phyloP scores from a whole-genome alignment of 139 green algal genomes.

The Tetradesmus obliquus region DNA sequence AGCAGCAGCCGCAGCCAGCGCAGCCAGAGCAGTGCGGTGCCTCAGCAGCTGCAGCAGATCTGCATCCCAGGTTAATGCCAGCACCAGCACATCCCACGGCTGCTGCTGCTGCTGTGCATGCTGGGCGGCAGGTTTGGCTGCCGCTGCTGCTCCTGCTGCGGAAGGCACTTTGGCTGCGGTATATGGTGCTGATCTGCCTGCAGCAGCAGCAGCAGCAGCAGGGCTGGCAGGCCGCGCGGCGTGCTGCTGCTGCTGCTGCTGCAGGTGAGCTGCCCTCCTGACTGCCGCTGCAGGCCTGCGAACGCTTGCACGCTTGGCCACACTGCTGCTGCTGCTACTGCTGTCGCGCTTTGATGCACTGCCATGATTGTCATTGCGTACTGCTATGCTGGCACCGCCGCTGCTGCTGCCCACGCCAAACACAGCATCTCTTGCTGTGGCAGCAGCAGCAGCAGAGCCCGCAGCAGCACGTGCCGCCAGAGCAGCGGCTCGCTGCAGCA shows the following conservation, averaged over 20 bases:
- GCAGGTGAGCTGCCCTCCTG: background rate
- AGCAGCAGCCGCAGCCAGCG: constrained; percentile 27
- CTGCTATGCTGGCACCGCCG: background rate
- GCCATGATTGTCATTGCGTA: background rate
- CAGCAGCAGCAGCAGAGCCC: background rate
- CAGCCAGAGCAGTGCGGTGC: background rate
- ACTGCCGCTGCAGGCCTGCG: background rate
- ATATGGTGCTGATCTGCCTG: background rate
- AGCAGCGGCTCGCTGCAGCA: background rate
- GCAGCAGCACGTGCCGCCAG: constrained; percentile 7
- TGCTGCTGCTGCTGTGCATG: constrained; percentile 10
- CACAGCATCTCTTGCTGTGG: background rate
- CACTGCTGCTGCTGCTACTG: background rate
- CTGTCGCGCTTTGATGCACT: background rate
- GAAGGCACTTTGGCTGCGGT: background rate
- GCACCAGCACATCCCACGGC: constrained; percentile 39
- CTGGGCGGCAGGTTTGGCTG: background rate
- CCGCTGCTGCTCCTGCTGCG: background rate
- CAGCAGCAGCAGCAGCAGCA: background rate
- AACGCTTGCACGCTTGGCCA: background rate
- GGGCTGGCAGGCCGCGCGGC: background rate
- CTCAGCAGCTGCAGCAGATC: constrained; percentile 5
- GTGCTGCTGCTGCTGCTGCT: constrained; percentile 16
- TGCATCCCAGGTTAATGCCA: constrained; percentile 14
- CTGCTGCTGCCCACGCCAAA: background rate